These are phyloP conservation scores for Cystofilobasidium macerans DNA, from an alignment of 768 basidiomycete genomes.

Conservation along the genomic window DNA sequence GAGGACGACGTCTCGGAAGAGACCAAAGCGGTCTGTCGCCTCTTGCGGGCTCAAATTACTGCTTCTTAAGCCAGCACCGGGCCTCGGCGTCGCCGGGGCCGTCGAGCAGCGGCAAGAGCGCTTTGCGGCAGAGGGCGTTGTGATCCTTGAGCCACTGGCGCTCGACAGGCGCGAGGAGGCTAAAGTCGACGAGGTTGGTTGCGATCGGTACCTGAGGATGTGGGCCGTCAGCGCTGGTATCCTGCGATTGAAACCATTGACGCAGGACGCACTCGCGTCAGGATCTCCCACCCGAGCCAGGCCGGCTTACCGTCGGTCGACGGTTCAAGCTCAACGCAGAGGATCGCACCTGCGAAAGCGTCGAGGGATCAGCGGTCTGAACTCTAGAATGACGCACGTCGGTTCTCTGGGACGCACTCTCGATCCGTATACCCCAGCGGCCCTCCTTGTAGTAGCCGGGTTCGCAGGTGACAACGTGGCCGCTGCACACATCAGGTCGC, in stretches of 20 bases:
- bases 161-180: slow-evolving; percentile 74
- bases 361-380: too few species aligned
- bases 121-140: slow-evolving; percentile 59
- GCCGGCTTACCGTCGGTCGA: background rate
- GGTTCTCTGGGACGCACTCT: too few species aligned
- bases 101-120: slow-evolving; percentile 50
- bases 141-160: slow-evolving; percentile 79
- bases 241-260: background rate
- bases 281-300: slow-evolving; percentile 19
- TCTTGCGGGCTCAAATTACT: background rate
- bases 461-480: slow-evolving; percentile 15
- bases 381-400: too few species aligned
- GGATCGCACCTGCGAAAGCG: too few species aligned
- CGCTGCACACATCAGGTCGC: slow-evolving; percentile 49
- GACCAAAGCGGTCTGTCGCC: background rate
- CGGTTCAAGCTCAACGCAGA: background rate
- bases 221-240: background rate
- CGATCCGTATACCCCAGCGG: slow-evolving; percentile 82
- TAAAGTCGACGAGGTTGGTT: slow-evolving; percentile 73
- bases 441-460: slow-evolving; percentile 48
- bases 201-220: slow-evolving; percentile 72
- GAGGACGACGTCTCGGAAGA: background rate
- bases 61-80: slow-evolving; percentile 54
- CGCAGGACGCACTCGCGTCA: background rate
- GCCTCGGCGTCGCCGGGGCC: slow-evolving; percentile 65